phyloP scores from a whole-genome alignment of 2,329 filamentous ascomycete genomes.

The Cladosporium oxysporum region DNA sequence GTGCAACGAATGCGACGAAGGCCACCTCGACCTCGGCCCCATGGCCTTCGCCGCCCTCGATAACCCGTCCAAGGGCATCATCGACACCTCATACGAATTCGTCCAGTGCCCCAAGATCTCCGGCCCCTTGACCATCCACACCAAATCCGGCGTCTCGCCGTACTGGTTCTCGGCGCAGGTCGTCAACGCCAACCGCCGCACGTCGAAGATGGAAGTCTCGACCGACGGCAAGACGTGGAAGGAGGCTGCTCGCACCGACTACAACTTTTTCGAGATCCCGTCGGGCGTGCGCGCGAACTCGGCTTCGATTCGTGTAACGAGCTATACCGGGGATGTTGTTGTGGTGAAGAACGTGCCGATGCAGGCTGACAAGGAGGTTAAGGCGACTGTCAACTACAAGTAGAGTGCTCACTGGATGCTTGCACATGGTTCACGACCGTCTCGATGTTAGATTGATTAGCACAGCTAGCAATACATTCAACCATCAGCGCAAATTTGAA shows the following conservation, averaged over 20 bases:
- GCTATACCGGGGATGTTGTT: conserved; percentile 23
- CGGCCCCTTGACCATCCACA: conserved; percentile 52
- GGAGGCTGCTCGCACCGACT: conserved; percentile 52
- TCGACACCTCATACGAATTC: conserved; percentile 53
- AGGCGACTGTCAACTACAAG: conserved; percentile 28
- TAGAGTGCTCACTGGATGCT: not conserved
- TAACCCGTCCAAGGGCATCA: conserved; percentile 48
- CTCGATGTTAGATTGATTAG: not conserved
- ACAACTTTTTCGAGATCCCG: conserved; percentile 36
- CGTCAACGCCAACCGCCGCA: conserved; percentile 60
- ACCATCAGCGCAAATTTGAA: not conserved
- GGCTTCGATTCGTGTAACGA: conserved; percentile 26
- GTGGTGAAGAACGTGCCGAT: conserved; percentile 28
- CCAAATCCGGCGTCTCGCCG: conserved; percentile 54
- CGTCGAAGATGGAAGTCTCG: conserved; percentile 61
- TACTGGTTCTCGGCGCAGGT: conserved; percentile 66
- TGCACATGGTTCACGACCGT: not conserved
- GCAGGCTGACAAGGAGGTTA: conserved; percentile 23
- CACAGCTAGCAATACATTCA: not conserved
- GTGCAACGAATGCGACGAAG: conserved; percentile 56
- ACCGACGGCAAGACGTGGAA: conserved; percentile 62
- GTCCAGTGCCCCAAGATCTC: conserved; percentile 54
- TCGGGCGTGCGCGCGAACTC: conserved; percentile 23
- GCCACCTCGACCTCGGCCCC: conserved; percentile 54
- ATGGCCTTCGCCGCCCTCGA: conserved; percentile 50